Conservation (phyloP, 805 yeast genomes). For the Myxozyma neotropica region DNA sequence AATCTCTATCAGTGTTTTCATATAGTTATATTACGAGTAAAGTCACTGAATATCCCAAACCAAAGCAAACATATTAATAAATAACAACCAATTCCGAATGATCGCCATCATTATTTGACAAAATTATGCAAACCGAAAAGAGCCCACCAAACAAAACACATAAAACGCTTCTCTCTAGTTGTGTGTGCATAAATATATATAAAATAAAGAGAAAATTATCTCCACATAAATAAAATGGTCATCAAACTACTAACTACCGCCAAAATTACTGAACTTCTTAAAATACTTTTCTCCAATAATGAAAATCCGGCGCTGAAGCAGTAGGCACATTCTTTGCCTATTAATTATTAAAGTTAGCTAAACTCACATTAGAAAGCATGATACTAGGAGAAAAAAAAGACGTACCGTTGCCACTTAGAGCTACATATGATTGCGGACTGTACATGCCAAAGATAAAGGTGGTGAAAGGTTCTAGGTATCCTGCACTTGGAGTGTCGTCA, state of each 20-base stretch:
- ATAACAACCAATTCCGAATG: too few relatives aligned
- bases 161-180: too few relatives aligned
- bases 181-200: neutral
- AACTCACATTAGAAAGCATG: neutral
- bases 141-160: too few relatives aligned
- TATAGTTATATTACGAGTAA: neutral
- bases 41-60: neutral
- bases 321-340: constrained; percentile 23
- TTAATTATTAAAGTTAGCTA: neutral
- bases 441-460: constrained; percentile 44
- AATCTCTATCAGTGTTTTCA: too few relatives aligned
- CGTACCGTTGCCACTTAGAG: constrained; percentile 26
- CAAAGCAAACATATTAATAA: neutral
- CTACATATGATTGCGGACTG: constrained; percentile 44
- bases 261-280: constrained; percentile 12
- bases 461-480: constrained; percentile 41
- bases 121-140: neutral
- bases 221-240: constrained; percentile 18
- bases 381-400: too few relatives aligned
- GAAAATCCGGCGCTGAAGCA: constrained; percentile 22
- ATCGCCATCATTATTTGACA: too few relatives aligned
- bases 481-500: constrained; percentile 42
- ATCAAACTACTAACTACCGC: constrained; percentile 7
- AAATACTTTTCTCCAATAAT: constrained; percentile 13
- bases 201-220: neutral